Conservation (phyloP, 176 grass and related monocot genomes). For the Phragmites australis region DNA sequence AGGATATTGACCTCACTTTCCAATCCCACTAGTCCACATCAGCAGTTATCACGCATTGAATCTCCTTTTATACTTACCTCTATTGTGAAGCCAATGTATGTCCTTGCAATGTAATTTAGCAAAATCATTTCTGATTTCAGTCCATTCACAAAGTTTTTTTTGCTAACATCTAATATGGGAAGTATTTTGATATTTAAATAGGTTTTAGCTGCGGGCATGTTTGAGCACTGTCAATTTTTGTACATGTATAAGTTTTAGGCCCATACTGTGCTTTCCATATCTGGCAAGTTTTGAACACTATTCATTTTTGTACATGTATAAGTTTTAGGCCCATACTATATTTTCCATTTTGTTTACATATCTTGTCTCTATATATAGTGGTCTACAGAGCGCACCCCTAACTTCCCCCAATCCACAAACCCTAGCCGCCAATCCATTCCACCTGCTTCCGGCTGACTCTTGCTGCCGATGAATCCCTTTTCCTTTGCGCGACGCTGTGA, state of each 20-base stretch:
- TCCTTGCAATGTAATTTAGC: slow-evolving; percentile 11
- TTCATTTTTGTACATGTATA: background rate
- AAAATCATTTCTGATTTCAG: background rate
- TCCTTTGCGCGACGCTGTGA: background rate
- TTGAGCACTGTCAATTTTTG: background rate
- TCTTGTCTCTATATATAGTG: slow-evolving; percentile 5
- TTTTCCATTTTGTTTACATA: background rate
- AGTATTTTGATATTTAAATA: slow-evolving; percentile 13
- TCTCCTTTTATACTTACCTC: slow-evolving; percentile 7
- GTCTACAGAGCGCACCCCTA: slow-evolving; percentile 17
- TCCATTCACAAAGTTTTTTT: background rate
- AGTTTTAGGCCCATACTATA: slow-evolving; percentile 18
- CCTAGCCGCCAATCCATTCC: slow-evolving; percentile 14
- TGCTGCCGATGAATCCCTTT: slow-evolving; percentile 27
- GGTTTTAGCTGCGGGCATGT: background rate
- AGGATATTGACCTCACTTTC: background rate
- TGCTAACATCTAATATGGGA: background rate
- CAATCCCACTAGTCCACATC: background rate
- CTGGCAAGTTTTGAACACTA: background rate
- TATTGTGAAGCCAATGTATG: slow-evolving; percentile 24
- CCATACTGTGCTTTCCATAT: slow-evolving; percentile 15
- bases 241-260: slow-evolving; percentile 3
- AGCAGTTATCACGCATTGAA: slow-evolving; percentile 11
- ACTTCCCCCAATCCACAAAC: slow-evolving; percentile 18
- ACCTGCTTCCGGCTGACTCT: background rate